phyloP scores from a whole-genome alignment of 495 filamentous ascomycete genomes.

The Terfezia boudieri region DNA sequence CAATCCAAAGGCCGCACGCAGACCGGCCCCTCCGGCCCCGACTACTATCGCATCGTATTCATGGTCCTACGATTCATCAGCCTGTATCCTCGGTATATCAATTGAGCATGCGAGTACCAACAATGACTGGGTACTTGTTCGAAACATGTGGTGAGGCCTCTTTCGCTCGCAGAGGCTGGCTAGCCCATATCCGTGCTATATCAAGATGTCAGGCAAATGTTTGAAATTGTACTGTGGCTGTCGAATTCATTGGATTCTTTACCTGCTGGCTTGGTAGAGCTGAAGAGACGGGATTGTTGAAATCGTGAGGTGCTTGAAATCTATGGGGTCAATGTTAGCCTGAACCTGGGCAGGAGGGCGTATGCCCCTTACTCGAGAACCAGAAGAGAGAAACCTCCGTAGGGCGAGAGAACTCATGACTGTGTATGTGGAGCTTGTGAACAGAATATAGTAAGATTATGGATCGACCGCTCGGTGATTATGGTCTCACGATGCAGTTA shows the following conservation, averaged over 20 bases:
- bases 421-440: too few species aligned
- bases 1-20: slow-evolving; percentile 87
- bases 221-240: slow-evolving; percentile 19
- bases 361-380: neutral
- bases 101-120: slow-evolving; percentile 27
- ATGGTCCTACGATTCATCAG: slow-evolving; percentile 35
- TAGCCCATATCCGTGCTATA: slow-evolving; percentile 56
- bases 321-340: too few species aligned
- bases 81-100: slow-evolving; percentile 29
- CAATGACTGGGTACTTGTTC: slow-evolving; percentile 77
- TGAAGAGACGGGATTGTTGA: slow-evolving; percentile 33
- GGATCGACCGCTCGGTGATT: too few species aligned
- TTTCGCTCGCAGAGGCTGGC: slow-evolving; percentile 67
- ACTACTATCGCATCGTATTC: slow-evolving; percentile 82
- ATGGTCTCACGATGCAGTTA: too few species aligned
- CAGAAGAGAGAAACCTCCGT: slow-evolving; percentile 34
- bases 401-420: slow-evolving; percentile 35
- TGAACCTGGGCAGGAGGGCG: too few species aligned
- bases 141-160: slow-evolving; percentile 66
- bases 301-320: neutral
- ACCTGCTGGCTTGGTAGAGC: slow-evolving; percentile 64
- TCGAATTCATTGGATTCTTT: slow-evolving; percentile 19
- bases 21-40: slow-evolving; percentile 79
- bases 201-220: slow-evolving; percentile 5
- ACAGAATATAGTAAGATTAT: too few species aligned